Base-by-base conservation (phyloP, 768 basidiomycete species). In the Cystofilobasidium ferigula region DNA sequence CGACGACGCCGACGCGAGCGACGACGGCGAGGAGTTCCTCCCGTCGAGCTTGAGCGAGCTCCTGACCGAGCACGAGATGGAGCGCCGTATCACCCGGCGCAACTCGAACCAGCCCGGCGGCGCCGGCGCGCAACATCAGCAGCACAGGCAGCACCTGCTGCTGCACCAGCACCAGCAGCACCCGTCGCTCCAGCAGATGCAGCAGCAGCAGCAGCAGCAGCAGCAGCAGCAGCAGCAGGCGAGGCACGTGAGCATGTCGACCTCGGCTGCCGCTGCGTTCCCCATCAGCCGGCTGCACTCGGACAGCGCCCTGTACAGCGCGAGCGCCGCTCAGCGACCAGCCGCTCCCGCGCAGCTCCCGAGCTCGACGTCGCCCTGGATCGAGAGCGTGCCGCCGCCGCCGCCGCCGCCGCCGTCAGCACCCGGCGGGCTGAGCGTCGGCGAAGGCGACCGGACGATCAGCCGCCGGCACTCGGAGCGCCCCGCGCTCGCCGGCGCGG, bases 21-120 rank as follows among this genome's bases (percentile, higher is more conserved):
- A 68, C 32, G 71, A 75, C 45, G 74, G 73, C 14, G 75, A 76
- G 72, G 92, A 91, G 64, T 88, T 97, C 74, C 74, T 98, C 35
- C 94, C 94, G 0, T 85, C 87, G 62, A 88, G 86, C 5, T 78
- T 98, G 56, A 89, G 85, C 32, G 93, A 97, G 68, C 80, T 98
- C 9, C 79, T 98, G 56, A 94, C 92, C 0, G 88, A 89, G 0
- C 86, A 86, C 70, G 94, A 97, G 77, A 81, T 86, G 69, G 86
- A 83, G 36, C 80, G 93, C 36, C 79, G 91, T 51, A 85, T 89
- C 82, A 72, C 69, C 16, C 66, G 76, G 28, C 64, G 75, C 32
- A 74, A 76, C 58, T 73, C 72, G 35, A 70, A 75, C 28, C 71
- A 71, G 51, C 42, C 48, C n/a, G n/a, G n/a, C 40, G 40, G 10